Base-by-base conservation (phyloP, 2,329 filamentous ascomycete genomes). In the Penicillium sp. region DNA sequence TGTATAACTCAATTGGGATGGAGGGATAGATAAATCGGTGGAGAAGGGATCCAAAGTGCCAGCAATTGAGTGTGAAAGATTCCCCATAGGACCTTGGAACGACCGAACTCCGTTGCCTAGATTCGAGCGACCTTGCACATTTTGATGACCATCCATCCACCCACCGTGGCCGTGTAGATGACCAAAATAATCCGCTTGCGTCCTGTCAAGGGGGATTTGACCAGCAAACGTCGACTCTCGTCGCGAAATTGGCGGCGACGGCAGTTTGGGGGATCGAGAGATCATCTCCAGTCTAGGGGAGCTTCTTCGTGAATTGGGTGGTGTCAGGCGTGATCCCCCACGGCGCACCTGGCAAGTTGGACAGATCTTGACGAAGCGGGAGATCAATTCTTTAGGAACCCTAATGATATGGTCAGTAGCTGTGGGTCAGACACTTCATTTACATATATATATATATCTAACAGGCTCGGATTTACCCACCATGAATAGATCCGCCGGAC, bases 371-470 rank as follows among this genome's bases (percentile, higher is more conserved):
- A 81, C 79, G 58, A 81, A 81, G 41, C 79, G 78, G 33, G 79
- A 80, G 61, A 81, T 81, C 37, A 81, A 69, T 61, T 81, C 79
- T 64, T 81, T 81, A 3, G 79, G 79, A 6, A 81, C 79, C 79
- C 79, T 81, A 57, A 40, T n/a, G 50, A 43, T n/a, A 38, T 45
- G 17, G 53, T 63, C 4, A 62, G 40, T 48, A 10, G 23, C 7
- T 7, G 40, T 25, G 19, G 9, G 29, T 6, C 17, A 35, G 9
- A 46, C 15, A 42, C 13, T 38, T 6, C 17, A 19, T 31, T 19
- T 40, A 27, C 23, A 38, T 23, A 33, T 21, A 17, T 35, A 37
- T 33, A 33, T 33, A 33, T n/a, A 33, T 40, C 23, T 35, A 42
- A 35, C 33, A 17, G 33, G 33, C 9, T 38, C 27, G 49, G 23